A percentile compares a stretch with the other conserved stretches of the same genome.
Conservation (phyloP, 164 flowering plant species). For the Magnolia kwangsiensis region DNA sequence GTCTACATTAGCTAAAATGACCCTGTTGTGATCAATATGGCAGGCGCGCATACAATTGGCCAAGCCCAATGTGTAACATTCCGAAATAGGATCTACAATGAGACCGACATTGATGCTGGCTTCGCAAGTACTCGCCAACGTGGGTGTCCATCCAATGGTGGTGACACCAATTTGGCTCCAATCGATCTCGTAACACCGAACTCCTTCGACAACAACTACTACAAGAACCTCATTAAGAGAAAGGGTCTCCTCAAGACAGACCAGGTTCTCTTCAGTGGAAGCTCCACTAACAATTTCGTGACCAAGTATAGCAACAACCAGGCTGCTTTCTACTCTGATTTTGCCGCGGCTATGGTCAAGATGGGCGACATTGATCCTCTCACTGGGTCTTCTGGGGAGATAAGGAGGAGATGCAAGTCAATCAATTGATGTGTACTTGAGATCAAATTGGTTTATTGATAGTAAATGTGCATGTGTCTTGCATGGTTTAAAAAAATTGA, state of each 20-base stretch:
- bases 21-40: neutral
- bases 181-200: conserved; percentile 46
- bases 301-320: conserved; percentile 12
- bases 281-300: conserved; percentile 12
- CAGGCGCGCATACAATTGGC: conserved; percentile 50
- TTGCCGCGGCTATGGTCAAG: conserved; percentile 18
- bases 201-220: conserved; percentile 45
- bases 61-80: conserved; percentile 41
- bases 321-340: conserved; percentile 9
- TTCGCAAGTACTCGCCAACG: conserved; percentile 30
- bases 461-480: neutral
- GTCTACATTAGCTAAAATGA: no score
- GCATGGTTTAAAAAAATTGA: neutral
- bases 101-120: conserved; percentile 34
- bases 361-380: conserved; percentile 27
- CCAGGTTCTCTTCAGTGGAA: conserved; percentile 17
- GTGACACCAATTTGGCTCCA: conserved; percentile 32
- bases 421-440: conserved; percentile 13
- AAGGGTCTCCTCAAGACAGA: conserved; percentile 18
- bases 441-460: neutral
- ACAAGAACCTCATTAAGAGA: conserved; percentile 29
- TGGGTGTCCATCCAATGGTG: conserved; percentile 27
- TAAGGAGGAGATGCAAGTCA: conserved; percentile 30
- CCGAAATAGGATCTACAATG: conserved; percentile 36
- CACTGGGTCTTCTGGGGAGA: conserved; percentile 38